Evolutionary conservation across 1,284 basidiomycete species (phyloP).

Genomic region (Microstroma glucosiphilum): DNA sequence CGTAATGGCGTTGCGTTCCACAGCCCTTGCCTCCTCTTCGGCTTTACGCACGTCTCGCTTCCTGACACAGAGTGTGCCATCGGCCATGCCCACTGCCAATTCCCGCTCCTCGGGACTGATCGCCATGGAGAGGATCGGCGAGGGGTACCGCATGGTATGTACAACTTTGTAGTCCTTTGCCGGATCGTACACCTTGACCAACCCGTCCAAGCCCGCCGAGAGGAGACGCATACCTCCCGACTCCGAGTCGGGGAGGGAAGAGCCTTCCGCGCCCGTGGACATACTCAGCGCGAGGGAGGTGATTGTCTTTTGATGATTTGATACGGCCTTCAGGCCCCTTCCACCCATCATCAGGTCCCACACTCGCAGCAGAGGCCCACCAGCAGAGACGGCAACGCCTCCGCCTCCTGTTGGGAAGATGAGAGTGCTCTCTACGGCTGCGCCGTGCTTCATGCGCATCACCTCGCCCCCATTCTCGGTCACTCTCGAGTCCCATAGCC

Average conservation of each 20-base stretch:
- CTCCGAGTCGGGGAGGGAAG: conserved; percentile 11
- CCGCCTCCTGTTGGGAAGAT: conserved; percentile 74
- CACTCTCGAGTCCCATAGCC: conserved; percentile 75
- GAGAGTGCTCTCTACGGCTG: conserved; percentile 86
- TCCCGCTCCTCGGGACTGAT: conserved; percentile 95
- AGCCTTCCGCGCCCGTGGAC: conserved; percentile 35
- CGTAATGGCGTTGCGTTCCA: conserved; percentile 55
- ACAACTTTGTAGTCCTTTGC: conserved; percentile 72
- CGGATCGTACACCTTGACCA: conserved; percentile 94
- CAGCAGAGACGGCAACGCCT: conserved; percentile 74
- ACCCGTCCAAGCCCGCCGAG: conserved; percentile 85
- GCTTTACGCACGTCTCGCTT: conserved; percentile 66
- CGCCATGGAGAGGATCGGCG: conserved; percentile 84
- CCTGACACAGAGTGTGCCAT: conserved; percentile 68
- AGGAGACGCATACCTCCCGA: conserved; percentile 67
- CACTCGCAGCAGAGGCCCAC: conserved; percentile 84
- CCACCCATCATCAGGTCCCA: conserved; percentile 95
- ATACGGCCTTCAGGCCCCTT: conserved; percentile 52
- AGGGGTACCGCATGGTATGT: conserved; percentile 97
- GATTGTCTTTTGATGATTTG: conserved; percentile 95
- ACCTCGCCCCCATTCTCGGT: conserved; percentile 35
- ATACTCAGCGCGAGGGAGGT: conserved; percentile 61
- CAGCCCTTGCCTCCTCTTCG: conserved; percentile 57
- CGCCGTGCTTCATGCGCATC: conserved; percentile 50
- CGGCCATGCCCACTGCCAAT: conserved; percentile 90